These are phyloP conservation scores for Cornus kousa DNA, from an alignment of 148 eudicot species.

Conservation along the genomic window DNA sequence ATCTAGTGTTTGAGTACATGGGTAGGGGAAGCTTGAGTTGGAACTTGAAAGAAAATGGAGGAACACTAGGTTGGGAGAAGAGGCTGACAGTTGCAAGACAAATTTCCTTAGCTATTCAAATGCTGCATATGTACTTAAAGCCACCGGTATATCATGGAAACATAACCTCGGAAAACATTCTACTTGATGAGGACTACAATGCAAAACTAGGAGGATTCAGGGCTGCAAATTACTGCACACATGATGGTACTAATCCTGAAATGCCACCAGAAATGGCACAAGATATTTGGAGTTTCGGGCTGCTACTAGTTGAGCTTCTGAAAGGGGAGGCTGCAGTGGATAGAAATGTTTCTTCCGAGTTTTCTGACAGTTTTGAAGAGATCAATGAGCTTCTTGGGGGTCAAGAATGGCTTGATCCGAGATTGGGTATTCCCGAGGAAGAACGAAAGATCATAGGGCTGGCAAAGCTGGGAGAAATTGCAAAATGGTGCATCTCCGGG, in stretches of 20 bases:
- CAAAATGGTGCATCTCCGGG: background rate
- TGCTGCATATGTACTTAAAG: constrained; percentile 3
- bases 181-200: background rate
- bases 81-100: background rate
- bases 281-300: constrained; percentile 6
- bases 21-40: constrained; percentile 3
- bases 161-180: background rate
- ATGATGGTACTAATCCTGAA: background rate
- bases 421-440: background rate
- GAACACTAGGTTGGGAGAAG: background rate
- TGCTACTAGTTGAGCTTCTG: background rate
- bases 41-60: background rate
- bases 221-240: background rate
- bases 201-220: background rate
- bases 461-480: constrained; percentile 1
- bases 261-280: background rate
- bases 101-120: background rate
- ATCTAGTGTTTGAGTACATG: background rate
- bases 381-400: background rate
- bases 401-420: background rate
- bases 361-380: background rate
- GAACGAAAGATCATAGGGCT: background rate
- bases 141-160: background rate
- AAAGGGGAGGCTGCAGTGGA: background rate
- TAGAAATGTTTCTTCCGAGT: background rate